A percentile compares a stretch with the other conserved stretches of the same genome.
Evolutionary conservation across 176 grass and related monocot species (phyloP).

Genomic region (Canna indica): DNA sequence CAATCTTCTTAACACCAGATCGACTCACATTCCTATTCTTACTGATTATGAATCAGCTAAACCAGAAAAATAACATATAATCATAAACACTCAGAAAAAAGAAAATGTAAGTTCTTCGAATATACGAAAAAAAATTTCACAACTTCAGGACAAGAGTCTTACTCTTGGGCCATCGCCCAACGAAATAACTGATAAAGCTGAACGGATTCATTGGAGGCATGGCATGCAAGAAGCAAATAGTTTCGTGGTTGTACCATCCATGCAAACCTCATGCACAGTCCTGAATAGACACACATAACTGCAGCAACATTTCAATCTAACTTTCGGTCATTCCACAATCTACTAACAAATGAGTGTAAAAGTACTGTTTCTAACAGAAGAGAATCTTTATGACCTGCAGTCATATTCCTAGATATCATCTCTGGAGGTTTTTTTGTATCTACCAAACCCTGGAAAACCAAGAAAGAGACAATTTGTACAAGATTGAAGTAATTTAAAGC

Average conservation of each 20-base stretch:
- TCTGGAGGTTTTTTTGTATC: constrained; percentile 70
- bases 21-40: no score
- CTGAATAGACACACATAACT: constrained; percentile 90
- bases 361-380: no score
- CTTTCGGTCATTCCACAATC: not conserved
- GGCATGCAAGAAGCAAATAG: constrained; percentile 75
- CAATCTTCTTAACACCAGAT: no score
- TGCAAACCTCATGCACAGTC: constrained; percentile 76
- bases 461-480: not conserved
- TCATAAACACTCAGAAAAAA: no score
- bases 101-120: not conserved
- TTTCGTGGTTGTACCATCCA: constrained; percentile 88
- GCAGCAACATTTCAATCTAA: no score
- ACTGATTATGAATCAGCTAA: no score
- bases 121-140: not conserved
- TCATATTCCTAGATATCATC: constrained; percentile 87
- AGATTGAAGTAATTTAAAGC: no score
- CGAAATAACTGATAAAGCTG: constrained; percentile 82
- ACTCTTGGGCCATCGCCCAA: constrained; percentile 60
- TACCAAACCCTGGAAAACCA: constrained; percentile 43
- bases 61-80: no score
- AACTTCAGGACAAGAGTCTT: not conserved
- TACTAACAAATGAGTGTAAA: not conserved
- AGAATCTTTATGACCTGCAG: constrained; percentile 37
- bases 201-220: constrained; percentile 74